Evolutionary conservation across 2,329 filamentous ascomycete genomes (phyloP).

Genomic region (Tolypocladium ophioglossoides): DNA sequence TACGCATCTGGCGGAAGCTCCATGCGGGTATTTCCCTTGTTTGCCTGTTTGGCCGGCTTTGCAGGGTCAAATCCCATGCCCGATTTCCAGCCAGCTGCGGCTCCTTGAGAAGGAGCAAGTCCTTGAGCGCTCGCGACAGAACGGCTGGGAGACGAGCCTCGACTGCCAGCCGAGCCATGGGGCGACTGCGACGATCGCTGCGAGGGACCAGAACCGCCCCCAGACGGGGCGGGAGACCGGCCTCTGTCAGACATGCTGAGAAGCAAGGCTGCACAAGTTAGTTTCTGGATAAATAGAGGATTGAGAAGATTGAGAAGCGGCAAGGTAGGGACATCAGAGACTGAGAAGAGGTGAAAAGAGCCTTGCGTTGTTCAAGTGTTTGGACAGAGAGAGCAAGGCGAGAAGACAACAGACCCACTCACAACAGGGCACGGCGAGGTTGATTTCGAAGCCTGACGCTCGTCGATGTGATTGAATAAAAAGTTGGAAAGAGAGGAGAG

Average conservation of each 20-base stretch:
- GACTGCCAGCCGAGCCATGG: slow-evolving; percentile 3
- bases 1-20: slow-evolving; percentile 51
- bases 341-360: background rate
- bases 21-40: slow-evolving; percentile 35
- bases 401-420: too few relatives aligned
- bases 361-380: too few relatives aligned
- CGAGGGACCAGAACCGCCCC: background rate
- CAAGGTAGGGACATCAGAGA: background rate
- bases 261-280: background rate
- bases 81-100: slow-evolving; percentile 12
- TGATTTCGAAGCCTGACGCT: too few relatives aligned
- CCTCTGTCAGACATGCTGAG: slow-evolving; percentile 23
- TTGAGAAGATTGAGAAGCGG: too few relatives aligned
- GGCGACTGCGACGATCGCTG: background rate
- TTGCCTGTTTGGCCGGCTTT: slow-evolving; percentile 13
- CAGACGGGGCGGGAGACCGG: slow-evolving; percentile 12
- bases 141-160: slow-evolving; percentile 7
- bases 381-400: too few relatives aligned
- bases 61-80: slow-evolving; percentile 34
- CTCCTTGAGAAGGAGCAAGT: slow-evolving; percentile 3
- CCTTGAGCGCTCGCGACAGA: slow-evolving; percentile 6
- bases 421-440: too few relatives aligned
- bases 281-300: background rate
- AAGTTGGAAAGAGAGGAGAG: too few relatives aligned
- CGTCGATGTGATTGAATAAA: too few relatives aligned